Base-by-base conservation (phyloP, 129 eudicot species). In the Erigeron canadensis region DNA sequence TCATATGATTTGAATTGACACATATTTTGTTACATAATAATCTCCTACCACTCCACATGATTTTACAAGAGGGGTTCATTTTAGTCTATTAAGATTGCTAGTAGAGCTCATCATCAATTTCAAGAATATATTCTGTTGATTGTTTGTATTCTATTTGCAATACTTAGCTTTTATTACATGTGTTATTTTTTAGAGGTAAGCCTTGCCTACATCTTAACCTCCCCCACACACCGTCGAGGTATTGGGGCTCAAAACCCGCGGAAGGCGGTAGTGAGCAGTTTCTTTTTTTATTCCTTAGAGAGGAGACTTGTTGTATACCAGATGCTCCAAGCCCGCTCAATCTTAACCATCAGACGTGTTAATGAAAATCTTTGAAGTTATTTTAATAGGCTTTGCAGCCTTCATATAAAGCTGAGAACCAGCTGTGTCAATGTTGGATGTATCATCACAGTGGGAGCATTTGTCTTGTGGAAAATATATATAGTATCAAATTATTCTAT, bases 301-400 rank as follows among this genome's bases (percentile, higher is more conserved):
- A 13, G 40, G 11, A 63, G 70, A 50, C 18, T 19, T 74, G 21
- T 54, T 13, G 40, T 39, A 23, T 15, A 38, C 17, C 10, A 61
- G 50, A 61, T 18, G 56, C 70, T 39, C 63, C 11, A 5, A 42
- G 70, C 58, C 48, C n/a, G 63, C 8, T 63, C 10, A 19, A 51
- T 73, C 78, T 63, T 74, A 63, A 28, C 63, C 62, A 17, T 23
- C 64, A 50, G 48, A 63, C 21, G 23, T 46, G 58, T 60, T 72
- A 17, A 72, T 12, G 60, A 47, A 72, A 21, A 41, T 43, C 56
- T n/a, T 43, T 71, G 37, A 43, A 72, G 19, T 16, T 72, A 5
- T 60, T 56, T 7, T 72, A 44, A 23, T 12, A 45, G 59, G 39
- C 53, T 59, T 45, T 72, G 19, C 56, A 28, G 69, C 60, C 58